Evolutionary conservation across 2,329 filamentous ascomycete species (phyloP), one percentile per base, ranked within the genome.

Genomic region (Trichoderma brevicompactum): DNA sequence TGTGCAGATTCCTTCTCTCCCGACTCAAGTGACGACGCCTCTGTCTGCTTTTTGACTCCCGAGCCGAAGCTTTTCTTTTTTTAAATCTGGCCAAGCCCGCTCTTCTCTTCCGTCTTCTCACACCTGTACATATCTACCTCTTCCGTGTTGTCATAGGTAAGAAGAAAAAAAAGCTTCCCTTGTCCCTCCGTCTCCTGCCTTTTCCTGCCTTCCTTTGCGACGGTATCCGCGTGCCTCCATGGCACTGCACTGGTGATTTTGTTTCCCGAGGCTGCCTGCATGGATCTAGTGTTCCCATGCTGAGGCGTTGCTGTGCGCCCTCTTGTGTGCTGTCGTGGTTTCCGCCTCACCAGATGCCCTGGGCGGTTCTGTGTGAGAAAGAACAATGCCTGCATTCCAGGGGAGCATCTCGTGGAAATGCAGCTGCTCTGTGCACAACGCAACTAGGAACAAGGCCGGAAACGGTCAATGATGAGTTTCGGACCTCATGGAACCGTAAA

Each of bases 241-340:
- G 68, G 15, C 41, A 70, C 23, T 28, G 23, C 69, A 68, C 69
- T 69, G 68, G 71, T 68, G 65, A 70, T 54, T 60, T 69, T 69
- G 69, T 69, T 68, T 67, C 69, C 71, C 71, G 71, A 74, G 69
- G 71, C 69, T 69, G 71, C 71, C 69, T 69, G 72, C 72, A 73
- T 73, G 72, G 72, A 71, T 70, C 72, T 72, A 74, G 72, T 71
- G 72, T 70, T 64, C 65, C 68, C 64, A 68, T 65, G 68, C 67
- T 67, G 66, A 66, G 43, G 53, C 36, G 54, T 50, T 60, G 55
- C 46, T 60, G 65, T 55, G 32, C 59, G 46, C 56, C 64, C 50
- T 43, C 43, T 56, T 28, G 23, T 28, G 28, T 44, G 23, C 28
- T 53, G 32, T 54, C 38, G 50, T 55, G 36, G 40, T n/a, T 59